Conservation (phyloP, 2,329 filamentous ascomycete genomes). For the Penicillium decumbens region DNA sequence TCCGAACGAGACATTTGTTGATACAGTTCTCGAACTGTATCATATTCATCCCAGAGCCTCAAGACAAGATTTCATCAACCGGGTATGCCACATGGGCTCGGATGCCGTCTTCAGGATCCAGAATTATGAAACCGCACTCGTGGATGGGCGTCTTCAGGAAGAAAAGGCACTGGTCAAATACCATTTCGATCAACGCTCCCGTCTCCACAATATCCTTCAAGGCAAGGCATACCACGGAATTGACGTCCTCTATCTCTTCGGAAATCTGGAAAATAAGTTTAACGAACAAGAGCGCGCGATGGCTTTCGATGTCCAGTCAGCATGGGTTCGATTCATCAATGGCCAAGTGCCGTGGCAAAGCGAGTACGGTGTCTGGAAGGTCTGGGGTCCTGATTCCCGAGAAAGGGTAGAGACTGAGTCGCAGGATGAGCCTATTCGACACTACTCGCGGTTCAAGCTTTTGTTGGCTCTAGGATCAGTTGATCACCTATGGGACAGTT, state of each 20-base stretch:
- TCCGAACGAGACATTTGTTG: slow-evolving; percentile 3
- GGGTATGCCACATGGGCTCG: slow-evolving; percentile 4
- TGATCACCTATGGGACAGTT: slow-evolving; percentile 6
- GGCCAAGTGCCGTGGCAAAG: slow-evolving; percentile 8
- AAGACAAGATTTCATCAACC: background rate
- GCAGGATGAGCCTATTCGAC: slow-evolving; percentile 5
- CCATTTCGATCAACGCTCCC: slow-evolving; percentile 12
- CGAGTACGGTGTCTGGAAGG: slow-evolving; percentile 4
- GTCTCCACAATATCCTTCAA: slow-evolving; percentile 4
- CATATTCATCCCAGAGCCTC: slow-evolving; percentile 3
- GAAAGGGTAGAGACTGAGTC: slow-evolving; percentile 7
- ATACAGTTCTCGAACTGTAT: slow-evolving; percentile 3
- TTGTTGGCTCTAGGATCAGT: slow-evolving; percentile 1
- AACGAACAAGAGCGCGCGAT: slow-evolving; percentile 6
- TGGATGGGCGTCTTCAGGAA: slow-evolving; percentile 6
- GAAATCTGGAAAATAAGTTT: slow-evolving; percentile 5
- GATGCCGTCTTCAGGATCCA: slow-evolving; percentile 9
- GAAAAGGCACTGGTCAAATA: slow-evolving; percentile 10
- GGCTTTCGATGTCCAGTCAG: background rate
- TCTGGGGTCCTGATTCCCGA: slow-evolving; percentile 9
- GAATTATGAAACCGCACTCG: slow-evolving; percentile 4
- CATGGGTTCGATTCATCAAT: slow-evolving; percentile 10
- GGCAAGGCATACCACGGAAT: slow-evolving; percentile 9
- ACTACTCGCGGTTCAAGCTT: slow-evolving; percentile 7
- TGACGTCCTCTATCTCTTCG: slow-evolving; percentile 11